A percentile compares a stretch with the other conserved stretches of the same genome.
These are phyloP conservation scores for Scutellaria galericulata DNA, from an alignment of 257 asterid genomes.

Conservation along the genomic window DNA sequence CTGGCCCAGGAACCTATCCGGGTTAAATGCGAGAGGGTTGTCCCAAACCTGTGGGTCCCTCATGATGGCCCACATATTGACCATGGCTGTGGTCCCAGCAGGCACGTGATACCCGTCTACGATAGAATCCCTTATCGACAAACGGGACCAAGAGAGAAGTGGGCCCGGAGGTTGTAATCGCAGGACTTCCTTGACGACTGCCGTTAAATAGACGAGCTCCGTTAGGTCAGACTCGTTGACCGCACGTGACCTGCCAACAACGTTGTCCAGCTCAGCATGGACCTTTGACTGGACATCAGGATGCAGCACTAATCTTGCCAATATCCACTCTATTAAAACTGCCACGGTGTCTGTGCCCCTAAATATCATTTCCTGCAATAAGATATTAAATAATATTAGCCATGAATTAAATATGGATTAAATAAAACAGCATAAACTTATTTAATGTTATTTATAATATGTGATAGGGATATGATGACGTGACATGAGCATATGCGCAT, in stretches of 20 bases:
- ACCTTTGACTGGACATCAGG: constrained; percentile 63
- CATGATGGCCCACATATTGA: constrained; percentile 92
- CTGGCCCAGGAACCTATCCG: constrained; percentile 56
- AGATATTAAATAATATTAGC: background rate
- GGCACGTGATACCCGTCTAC: constrained; percentile 79
- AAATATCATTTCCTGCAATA: constrained; percentile 80
- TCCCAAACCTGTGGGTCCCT: constrained; percentile 66
- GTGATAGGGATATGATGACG: constrained; percentile 4
- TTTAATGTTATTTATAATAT: no score
- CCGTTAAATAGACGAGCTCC: constrained; percentile 57
- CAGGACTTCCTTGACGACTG: constrained; percentile 75
- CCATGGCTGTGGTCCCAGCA: constrained; percentile 76
- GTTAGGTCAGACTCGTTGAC: constrained; percentile 59
- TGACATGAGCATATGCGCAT: constrained; percentile 29
- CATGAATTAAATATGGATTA: background rate
- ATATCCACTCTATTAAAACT: constrained; percentile 73
- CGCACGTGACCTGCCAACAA: constrained; percentile 56
- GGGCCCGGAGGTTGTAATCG: constrained; percentile 94
- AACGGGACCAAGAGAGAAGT: constrained; percentile 84
- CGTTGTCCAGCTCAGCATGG: constrained; percentile 64
- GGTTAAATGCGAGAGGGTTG: constrained; percentile 60
- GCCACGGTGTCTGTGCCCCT: constrained; percentile 90
- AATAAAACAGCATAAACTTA: no score
- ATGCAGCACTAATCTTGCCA: constrained; percentile 75
- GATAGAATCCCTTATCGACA: constrained; percentile 57